Conservation (phyloP, 2,329 filamentous ascomycete species). For the Ceratocystis harringtonii region DNA sequence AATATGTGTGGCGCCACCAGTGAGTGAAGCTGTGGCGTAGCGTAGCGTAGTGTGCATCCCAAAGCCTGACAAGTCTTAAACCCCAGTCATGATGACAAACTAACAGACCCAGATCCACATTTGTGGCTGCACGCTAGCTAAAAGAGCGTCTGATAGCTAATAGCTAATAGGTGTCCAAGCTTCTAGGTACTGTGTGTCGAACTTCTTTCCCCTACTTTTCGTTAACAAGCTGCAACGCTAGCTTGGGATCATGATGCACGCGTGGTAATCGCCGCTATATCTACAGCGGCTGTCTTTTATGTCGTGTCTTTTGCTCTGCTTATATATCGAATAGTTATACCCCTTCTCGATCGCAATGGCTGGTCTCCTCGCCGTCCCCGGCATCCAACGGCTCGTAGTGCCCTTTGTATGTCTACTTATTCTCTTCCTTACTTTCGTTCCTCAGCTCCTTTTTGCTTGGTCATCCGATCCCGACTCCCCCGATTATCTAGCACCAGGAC, state of each 20-base stretch:
- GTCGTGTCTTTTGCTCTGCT: not conserved
- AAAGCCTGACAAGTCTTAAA: too few relatives aligned
- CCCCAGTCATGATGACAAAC: not conserved
- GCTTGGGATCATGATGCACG: not conserved
- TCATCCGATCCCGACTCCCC: slow-evolving; percentile 23
- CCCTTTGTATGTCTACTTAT: slow-evolving; percentile 53
- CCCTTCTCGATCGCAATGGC: slow-evolving; percentile 24
- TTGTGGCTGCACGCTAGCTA: not conserved
- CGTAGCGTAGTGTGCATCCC: too few relatives aligned
- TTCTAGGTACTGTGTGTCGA: not conserved
- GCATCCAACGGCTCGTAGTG: slow-evolving; percentile 46
- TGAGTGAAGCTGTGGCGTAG: too few relatives aligned
- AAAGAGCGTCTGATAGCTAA: not conserved
- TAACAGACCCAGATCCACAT: not conserved
- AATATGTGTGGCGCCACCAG: too few relatives aligned
- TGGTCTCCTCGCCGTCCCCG: slow-evolving; percentile 29
- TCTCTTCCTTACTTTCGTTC: slow-evolving; percentile 53
- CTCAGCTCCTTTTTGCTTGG: slow-evolving; percentile 54
- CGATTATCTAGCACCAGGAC: slow-evolving; percentile 43
- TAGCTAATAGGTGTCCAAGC: not conserved
- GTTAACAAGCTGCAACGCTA: not conserved
- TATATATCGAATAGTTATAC: not conserved
- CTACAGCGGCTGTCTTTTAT: not conserved
- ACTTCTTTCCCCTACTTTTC: not conserved
- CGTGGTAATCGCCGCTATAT: not conserved